phyloP scores from a whole-genome alignment of 2,329 filamentous ascomycete genomes.

The Exophiala sp. region DNA sequence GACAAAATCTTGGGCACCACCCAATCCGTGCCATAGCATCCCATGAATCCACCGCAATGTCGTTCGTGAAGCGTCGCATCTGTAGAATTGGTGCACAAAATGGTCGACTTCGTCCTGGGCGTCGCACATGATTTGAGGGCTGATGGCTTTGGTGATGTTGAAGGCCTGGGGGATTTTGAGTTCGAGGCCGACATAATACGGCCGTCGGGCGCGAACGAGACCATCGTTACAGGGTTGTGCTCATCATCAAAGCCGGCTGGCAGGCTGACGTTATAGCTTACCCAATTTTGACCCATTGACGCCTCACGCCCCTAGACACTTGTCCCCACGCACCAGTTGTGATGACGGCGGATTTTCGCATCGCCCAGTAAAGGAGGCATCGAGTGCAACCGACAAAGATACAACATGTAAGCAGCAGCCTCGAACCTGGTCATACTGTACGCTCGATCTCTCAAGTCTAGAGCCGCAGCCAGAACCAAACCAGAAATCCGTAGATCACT shows the following conservation, averaged over 20 bases:
- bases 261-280: conserved; percentile 28
- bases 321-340: too few relatives aligned
- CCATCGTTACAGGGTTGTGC: conserved; percentile 26
- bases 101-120: conserved; percentile 48
- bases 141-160: conserved; percentile 42
- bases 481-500: conserved; percentile 3
- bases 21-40: too few relatives aligned
- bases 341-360: too few relatives aligned
- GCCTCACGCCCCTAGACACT: too few relatives aligned
- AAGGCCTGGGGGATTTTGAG: too few relatives aligned
- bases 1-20: too few relatives aligned
- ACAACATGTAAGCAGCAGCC: too few relatives aligned
- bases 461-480: background rate
- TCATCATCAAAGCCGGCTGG: conserved; percentile 34
- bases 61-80: too few relatives aligned
- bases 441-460: too few relatives aligned
- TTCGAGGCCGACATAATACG: conserved; percentile 44
- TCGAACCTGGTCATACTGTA: too few relatives aligned
- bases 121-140: conserved; percentile 45
- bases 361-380: background rate
- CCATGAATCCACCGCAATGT: too few relatives aligned
- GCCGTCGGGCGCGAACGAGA: conserved; percentile 41
- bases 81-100: background rate
- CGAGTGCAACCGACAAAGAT: background rate
- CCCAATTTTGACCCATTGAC: conserved; percentile 21